Base-by-base conservation (phyloP, 768 basidiomycete genomes). In the Lactifluus subvellereus region DNA sequence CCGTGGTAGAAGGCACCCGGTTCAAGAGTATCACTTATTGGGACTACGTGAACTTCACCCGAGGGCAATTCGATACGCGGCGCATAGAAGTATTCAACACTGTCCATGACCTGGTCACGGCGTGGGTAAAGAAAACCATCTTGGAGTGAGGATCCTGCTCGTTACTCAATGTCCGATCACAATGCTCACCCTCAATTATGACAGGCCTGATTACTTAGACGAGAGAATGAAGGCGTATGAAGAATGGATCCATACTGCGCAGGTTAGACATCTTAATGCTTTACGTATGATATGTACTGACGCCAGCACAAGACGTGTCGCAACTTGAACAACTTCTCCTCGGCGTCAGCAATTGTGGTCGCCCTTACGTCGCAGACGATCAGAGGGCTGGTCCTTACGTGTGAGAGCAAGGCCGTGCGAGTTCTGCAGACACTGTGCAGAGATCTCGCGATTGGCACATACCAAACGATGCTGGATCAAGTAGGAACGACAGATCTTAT, bases 31-130 rank as follows among this genome's bases (percentile, higher is more conserved):
- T 64, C 33, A 64, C 49, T 6, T 30, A 38, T 37, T 64, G 63
- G 63, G 63, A 64, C 32, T 64, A 60, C 48, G 59, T 64, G 42
- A 60, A 64, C 57, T 51, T 60, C 33, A 47, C 10, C 9, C 54
- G 48, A 32, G 9, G 32, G 18, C 27, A 27, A 18, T 13, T 3
- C 35, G 11, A 35, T 20, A 18, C 35, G 3, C 53, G 45, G 57
- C 62, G 54, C 3, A 47, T 64, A 37, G 59, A 60, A 1, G 58
- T 55, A 11, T 60, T 55, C 42, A 55, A 50, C 14, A 18, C 27
- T n/a, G 54, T 60, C n/a, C 63, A 64, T 30, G 48, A 64, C 20
- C 27, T 60, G 48, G 9, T 64, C 48, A 49, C 32, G 40, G 13
- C 6, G 0, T 64, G 58, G 63, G 59, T 60, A 20, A 14, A 60